Evolutionary conservation across 352 stramenopile species (phyloP).

Genomic region (Phytopythium kandeliae): DNA sequence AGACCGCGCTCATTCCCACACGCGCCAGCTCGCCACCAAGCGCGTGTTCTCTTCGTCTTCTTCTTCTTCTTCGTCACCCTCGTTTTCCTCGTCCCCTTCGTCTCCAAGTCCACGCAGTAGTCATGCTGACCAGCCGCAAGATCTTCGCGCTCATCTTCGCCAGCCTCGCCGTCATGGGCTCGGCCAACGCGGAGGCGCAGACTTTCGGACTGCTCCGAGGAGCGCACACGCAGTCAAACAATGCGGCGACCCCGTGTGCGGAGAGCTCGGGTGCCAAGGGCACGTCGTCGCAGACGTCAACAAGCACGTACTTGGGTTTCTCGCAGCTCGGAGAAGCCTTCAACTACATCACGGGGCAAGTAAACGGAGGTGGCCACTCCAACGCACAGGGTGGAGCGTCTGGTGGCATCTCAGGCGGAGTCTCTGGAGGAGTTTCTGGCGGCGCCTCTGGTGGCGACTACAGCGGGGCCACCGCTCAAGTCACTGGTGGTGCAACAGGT

Average conservation of each 20-base stretch:
- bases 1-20: neutral
- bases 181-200: neutral
- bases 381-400: neutral
- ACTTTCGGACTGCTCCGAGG: neutral
- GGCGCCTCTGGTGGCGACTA: neutral
- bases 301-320: neutral
- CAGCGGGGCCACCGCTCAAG: too few relatives aligned
- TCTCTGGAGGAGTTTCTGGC: neutral
- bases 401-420: neutral
- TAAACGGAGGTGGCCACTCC: neutral
- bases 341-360: neutral
- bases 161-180: neutral
- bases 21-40: neutral
- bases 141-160: conserved; percentile 1
- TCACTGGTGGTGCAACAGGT: too few relatives aligned
- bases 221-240: neutral
- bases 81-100: too few relatives aligned
- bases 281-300: neutral
- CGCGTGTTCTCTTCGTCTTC: too few relatives aligned
- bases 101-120: neutral
- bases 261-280: neutral
- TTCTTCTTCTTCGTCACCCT: too few relatives aligned
- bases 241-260: neutral
- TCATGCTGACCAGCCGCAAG: conserved; percentile 4
- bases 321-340: neutral